A percentile compares a stretch with the other conserved stretches of the same genome.
phyloP scores from a whole-genome alignment of 1,284 basidiomycete species.

The Leccinum fallax region DNA sequence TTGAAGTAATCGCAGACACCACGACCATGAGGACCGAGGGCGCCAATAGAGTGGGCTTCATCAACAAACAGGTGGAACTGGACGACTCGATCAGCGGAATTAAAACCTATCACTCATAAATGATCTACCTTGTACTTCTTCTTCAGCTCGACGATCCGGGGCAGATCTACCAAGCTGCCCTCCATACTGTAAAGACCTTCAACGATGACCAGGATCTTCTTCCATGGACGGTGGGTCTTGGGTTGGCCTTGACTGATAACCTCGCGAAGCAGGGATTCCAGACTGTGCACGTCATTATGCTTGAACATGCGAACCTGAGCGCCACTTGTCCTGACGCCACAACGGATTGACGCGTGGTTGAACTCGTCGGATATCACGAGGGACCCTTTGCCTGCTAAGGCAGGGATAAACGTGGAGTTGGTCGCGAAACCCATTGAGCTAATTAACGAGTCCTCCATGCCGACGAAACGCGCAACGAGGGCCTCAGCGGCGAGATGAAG shows the following conservation, averaged over 20 bases:
- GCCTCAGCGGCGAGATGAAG: constrained; percentile 84
- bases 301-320: constrained; percentile 94
- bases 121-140: constrained; percentile 87
- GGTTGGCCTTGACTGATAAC: constrained; percentile 97
- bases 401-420: constrained; percentile 95
- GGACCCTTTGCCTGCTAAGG: constrained; percentile 88
- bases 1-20: constrained; percentile 97
- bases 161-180: constrained; percentile 89
- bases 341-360: constrained; percentile 96
- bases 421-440: constrained; percentile 98
- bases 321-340: constrained; percentile 88
- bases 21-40: constrained; percentile 90
- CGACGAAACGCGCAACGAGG: constrained; percentile 89
- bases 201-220: constrained; percentile 95
- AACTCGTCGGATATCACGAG: constrained; percentile 97
- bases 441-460: constrained; percentile 87
- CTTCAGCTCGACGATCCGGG: constrained; percentile 86
- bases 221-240: constrained; percentile 97
- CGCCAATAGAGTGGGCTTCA: constrained; percentile 97
- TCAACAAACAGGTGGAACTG: constrained; percentile 97
- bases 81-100: constrained; percentile 10
- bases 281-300: constrained; percentile 90
- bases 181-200: constrained; percentile 99
- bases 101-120: background rate
- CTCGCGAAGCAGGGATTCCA: constrained; percentile 87